Evolutionary conservation across 2,329 filamentous ascomycete genomes (phyloP), one percentile per base, ranked within the genome.

Genomic region (Trichoderma koningii): DNA sequence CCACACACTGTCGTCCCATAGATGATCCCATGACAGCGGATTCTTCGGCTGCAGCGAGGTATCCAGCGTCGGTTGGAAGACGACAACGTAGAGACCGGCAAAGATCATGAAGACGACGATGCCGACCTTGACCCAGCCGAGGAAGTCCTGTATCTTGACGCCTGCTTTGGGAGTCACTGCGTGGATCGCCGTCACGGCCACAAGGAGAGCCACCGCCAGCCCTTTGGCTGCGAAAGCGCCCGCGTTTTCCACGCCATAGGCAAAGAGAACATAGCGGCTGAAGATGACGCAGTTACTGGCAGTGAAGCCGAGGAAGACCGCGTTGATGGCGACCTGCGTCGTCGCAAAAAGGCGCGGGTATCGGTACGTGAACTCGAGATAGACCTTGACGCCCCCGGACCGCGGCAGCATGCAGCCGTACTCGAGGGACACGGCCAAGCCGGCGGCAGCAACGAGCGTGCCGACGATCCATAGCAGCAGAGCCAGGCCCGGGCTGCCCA

Each of bases 201-300:
- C 85, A 21, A 90, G 75, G 3, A 89, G 74, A 0, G 78, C 82
- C 0, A 85, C 80, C 0, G 86, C 87, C 7, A 91, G 76, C 0
- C 76, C 71, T 70, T 89, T 89, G 17, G 83, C 79, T 28, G 82
- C 73, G 14, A 79, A 68, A 53, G 85, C 84, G 1, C 79, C 81
- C 0, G 83, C 79, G 42, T 84, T 75, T 50, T 84, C 75, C 5
- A 81, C 69, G 2, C 81, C 82, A 15, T 86, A 75, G 0, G 86
- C 86, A 68, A 88, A 89, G 0, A 89, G 76, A 0, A 83, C 79
- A 67, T 90, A 90, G 68, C 88, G 85, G 60, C 85, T 86, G 68
- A 89, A 90, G 0, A 90, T 82, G 60, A 91, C 85, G 71, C 87
- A 89, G 71, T 90, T 91, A 70, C 85, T 88, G 0, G 87, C 87